Conservation (phyloP, 2,329 filamentous ascomycete genomes). For the Colletotrichum gloeosporioides region DNA sequence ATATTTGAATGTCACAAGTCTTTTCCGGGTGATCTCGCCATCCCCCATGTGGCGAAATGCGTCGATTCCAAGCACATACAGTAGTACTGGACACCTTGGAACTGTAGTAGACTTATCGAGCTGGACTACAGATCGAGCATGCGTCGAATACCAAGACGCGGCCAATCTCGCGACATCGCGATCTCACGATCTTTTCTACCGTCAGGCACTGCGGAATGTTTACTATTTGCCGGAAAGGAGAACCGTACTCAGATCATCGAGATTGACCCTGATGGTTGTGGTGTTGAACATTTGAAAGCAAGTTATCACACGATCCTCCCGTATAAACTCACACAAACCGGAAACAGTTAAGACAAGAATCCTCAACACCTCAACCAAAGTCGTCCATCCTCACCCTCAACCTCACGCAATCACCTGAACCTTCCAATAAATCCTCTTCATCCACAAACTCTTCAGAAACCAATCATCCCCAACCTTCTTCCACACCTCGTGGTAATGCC, state of each 20-base stretch:
- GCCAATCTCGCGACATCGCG: background rate
- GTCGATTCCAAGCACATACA: background rate
- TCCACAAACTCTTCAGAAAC: slow-evolving; percentile 5
- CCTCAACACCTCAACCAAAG: background rate
- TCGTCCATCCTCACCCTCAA: background rate
- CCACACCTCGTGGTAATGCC: slow-evolving; percentile 22
- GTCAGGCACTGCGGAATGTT: background rate
- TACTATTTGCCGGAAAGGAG: background rate
- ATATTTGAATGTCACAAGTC: background rate
- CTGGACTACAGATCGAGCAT: background rate
- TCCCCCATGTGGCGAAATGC: background rate
- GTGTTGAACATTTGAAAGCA: background rate
- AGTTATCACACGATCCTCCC: background rate
- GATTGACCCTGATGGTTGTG: background rate
- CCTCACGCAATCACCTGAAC: background rate
- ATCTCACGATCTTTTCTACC: background rate
- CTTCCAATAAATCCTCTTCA: slow-evolving; percentile 18
- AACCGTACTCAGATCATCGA: background rate
- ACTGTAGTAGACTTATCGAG: no score
- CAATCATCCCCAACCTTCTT: slow-evolving; percentile 11
- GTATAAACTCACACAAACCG: background rate
- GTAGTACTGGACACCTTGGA: background rate
- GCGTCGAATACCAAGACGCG: background rate
- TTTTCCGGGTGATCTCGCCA: background rate
- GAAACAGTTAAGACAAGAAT: background rate